These are phyloP conservation scores for Chytridium lagenaria DNA, from an alignment of 371 early-diverging fungal genomes.

Conservation along the genomic window DNA sequence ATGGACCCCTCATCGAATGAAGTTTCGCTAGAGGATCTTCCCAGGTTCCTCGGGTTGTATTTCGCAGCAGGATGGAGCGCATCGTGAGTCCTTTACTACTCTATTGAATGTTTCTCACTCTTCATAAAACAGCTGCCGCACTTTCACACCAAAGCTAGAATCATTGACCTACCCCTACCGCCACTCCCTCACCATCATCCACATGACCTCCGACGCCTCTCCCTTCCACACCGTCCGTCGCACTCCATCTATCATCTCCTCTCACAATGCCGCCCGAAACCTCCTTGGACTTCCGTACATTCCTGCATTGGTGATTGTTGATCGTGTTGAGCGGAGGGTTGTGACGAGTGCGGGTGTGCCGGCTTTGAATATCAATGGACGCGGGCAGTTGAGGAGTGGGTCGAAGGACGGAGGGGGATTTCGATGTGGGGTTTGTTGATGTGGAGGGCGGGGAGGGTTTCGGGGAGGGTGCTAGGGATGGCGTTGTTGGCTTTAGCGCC, in stretches of 20 bases:
- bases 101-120: not conserved
- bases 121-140: not conserved
- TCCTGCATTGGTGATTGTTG: not conserved
- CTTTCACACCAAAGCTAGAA: not conserved
- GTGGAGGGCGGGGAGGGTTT: not conserved
- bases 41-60: not conserved
- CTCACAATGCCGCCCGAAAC: not conserved
- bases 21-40: not conserved
- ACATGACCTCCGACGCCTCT: not conserved
- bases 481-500: not conserved
- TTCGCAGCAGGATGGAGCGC: slow-evolving; percentile 4
- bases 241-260: not conserved
- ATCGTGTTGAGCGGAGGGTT: not conserved
- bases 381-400: not conserved
- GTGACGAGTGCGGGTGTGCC: not conserved
- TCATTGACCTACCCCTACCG: not conserved
- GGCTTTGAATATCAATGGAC: slow-evolving; percentile 1
- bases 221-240: not conserved
- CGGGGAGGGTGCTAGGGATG: not conserved
- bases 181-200: not conserved
- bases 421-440: not conserved
- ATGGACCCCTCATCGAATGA: not conserved
- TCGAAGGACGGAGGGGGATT: not conserved
- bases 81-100: not conserved
- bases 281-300: not conserved